Evolutionary conservation across 2,329 filamentous ascomycete genomes (phyloP), one percentile per base, ranked within the genome.

Genomic region (Penicillium sp.): DNA sequence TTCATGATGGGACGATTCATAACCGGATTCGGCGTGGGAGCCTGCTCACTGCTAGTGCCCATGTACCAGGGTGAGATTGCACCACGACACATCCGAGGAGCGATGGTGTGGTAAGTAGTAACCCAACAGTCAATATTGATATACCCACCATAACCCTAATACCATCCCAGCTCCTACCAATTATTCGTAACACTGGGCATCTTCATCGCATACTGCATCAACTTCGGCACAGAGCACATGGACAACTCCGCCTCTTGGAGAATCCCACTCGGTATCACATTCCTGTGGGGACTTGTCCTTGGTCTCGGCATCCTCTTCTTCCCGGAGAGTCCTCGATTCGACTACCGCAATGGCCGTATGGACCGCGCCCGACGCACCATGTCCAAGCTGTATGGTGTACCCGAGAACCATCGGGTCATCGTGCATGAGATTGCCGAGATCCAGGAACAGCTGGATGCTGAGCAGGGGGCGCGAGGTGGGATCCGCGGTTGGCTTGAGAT

Each of bases 241-340:
- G 27, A 67, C 1, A 68, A 61, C 53, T 84, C 69, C 74, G 75
- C 68, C 5, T 77, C 76, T 2, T 80, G 79, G 78, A 67, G 78
- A 15, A 78, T 81, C 34, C 73, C 78, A 1, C 81, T 85, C 66
- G 84, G 83, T 1, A 73, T 86, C 25, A 82, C 81, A 15, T 84
- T 83, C 66, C 74, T 84, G 55, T 86, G 81, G 74, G 80, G 82
- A 2, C 69, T 78, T 6, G 72, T 84, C 39, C 81, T 86, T 64
- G 79, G 79, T 16, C 63, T 75, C 29, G 82, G 82, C 9, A 84
- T 86, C 57, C 65, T 80, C 13, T 76, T 83, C 65, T 79, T 85
- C 60, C 79, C 79, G 2, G 83, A 86, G 60, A 80, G 77, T 3
- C 84, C 84, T 4, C 80, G 83, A 15, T 85, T 79, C 72, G 81